Evolutionary conservation across 441 rosid species (phyloP).

Genomic region (Codiaeum variegatum): DNA sequence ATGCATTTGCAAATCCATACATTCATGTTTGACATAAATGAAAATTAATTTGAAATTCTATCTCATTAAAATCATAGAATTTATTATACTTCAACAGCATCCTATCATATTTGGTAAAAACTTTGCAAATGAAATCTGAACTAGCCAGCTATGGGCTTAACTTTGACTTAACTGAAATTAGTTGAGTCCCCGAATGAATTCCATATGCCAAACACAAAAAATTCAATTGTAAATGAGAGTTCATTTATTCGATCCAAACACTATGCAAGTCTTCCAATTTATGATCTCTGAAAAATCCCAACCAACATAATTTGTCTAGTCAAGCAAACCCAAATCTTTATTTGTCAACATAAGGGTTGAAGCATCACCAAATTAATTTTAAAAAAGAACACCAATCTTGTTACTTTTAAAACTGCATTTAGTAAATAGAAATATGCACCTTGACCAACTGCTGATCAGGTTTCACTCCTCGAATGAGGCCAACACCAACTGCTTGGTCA

Average conservation of each 20-base stretch:
- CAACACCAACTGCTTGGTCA: conserved; percentile 89
- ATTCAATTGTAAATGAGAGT: no score
- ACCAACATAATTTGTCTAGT: not conserved
- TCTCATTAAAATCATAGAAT: no score
- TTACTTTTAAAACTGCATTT: not conserved
- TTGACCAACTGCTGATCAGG: conserved; percentile 97
- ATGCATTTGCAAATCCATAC: no score
- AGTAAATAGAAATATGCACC: conserved; percentile 36
- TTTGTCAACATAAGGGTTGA: not conserved
- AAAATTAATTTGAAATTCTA: no score
- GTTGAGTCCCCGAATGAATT: no score
- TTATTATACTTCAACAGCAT: no score
- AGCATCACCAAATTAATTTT: not conserved
- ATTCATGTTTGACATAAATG: no score
- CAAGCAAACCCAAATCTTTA: not conserved
- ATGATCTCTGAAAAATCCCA: not conserved
- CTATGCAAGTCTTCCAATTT: not conserved
- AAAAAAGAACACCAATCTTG: conserved; percentile 8
- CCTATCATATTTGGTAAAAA: no score
- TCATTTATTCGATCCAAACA: not conserved
- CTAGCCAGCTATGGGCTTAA: no score
- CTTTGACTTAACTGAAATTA: no score
- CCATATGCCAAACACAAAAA: no score
- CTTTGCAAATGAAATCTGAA: no score
- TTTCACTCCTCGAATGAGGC: conserved; percentile 79